Evolutionary conservation across 148 eudicot species (phyloP), one percentile per base, ranked within the genome.

Genomic region (Fagopyrum esculentum): DNA sequence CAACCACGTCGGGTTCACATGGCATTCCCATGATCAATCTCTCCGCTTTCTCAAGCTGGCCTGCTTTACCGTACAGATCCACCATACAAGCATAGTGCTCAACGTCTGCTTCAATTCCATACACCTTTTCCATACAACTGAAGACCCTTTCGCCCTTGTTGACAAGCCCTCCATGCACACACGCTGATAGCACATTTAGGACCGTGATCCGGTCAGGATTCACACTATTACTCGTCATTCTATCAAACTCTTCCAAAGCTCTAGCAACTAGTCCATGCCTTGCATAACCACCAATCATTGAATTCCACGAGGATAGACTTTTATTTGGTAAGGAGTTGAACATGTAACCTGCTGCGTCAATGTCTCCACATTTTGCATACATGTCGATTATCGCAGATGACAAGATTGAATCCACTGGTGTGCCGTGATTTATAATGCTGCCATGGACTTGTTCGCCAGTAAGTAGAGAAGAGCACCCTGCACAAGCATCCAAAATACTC

Each of bases 81-180:
- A 92, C 92, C 89, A 92, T 85, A 81, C 94, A 92, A 61, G 91
- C 79, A 72, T 89, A 92, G 66, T 92, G 97, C 74, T 88, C 92
- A 61, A 82, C 83, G 50, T 78, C 85, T 16, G 91, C 79, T 71
- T 73, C 9, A 26, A 88, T 56, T 16, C 88, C 83, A 56, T 86
- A 89, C 26, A 26, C 71, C 29, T 45, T 72, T 43, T 51, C 73
- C 89, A 92, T 89, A 57, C 74, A 82, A 60, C 2, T 10, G 74
- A 92, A 92, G 6, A 85, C 40, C 60, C 8, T 76, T 78, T 92
- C 91, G 2, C 92, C 97, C 75, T 86, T 88, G 68, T 82, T 81
- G n/a, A 89, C 83, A 30, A 82, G 76, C 35, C 97, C 92, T 57
- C 88, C 89, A 79, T 85, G 92, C 30, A 61, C 94, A 73, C 97